Percentiles rank a stretch among this genome's conserved stretches.
phyloP scores from a whole-genome alignment of 2,329 filamentous ascomycete species.

The Aureobasidium sp. region DNA sequence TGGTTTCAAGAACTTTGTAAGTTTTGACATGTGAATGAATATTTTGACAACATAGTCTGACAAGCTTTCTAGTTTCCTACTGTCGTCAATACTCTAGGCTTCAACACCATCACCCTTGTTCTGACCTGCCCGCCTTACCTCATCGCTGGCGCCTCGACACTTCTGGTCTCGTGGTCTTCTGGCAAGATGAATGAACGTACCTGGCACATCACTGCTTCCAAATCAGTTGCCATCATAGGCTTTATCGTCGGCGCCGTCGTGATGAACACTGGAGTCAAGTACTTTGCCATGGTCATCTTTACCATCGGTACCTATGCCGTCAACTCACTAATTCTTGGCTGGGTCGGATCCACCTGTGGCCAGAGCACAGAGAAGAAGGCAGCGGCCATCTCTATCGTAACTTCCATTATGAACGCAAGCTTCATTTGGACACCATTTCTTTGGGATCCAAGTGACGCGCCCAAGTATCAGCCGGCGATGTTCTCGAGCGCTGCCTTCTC shows the following conservation, averaged over 20 bases:
- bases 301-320: slow-evolving; percentile 35
- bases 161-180: slow-evolving; percentile 28
- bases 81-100: slow-evolving; percentile 43
- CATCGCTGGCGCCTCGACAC: slow-evolving; percentile 24
- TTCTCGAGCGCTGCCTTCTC: slow-evolving; percentile 37
- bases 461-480: slow-evolving; percentile 39
- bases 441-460: slow-evolving; percentile 39
- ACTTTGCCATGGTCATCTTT: slow-evolving; percentile 24
- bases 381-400: slow-evolving; percentile 41
- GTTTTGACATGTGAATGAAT: background rate
- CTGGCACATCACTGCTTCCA: slow-evolving; percentile 33
- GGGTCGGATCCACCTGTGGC: slow-evolving; percentile 37
- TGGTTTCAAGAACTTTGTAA: slow-evolving; percentile 40
- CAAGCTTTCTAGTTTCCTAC: slow-evolving; percentile 23
- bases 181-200: slow-evolving; percentile 33
- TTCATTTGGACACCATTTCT: slow-evolving; percentile 47
- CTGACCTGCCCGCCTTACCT: slow-evolving; percentile 37
- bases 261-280: slow-evolving; percentile 28
- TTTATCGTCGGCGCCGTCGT: slow-evolving; percentile 31
- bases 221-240: slow-evolving; percentile 29
- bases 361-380: slow-evolving; percentile 46
- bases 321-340: slow-evolving; percentile 41
- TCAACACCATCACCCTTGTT: slow-evolving; percentile 42
- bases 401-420: slow-evolving; percentile 40
- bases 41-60: background rate